Evolutionary conservation across 1,284 basidiomycete genomes (phyloP).

Genomic region (Fistulina hepatica): DNA sequence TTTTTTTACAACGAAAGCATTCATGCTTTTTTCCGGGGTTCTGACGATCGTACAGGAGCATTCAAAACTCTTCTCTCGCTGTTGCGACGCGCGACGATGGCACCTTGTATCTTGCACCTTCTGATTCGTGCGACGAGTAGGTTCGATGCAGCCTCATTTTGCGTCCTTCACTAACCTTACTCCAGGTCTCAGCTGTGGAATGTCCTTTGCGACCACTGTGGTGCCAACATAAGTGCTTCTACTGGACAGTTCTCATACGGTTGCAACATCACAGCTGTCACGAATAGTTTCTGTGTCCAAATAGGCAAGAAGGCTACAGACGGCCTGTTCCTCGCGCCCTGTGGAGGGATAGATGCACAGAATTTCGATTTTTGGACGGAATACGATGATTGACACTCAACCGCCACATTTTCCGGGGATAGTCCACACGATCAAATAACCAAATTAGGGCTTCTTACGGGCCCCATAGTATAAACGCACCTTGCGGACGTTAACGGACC

Average conservation of each 20-base stretch:
- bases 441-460: too few relatives aligned
- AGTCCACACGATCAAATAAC: too few relatives aligned
- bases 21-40: too few relatives aligned
- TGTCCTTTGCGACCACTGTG: not conserved
- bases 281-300: constrained; percentile 2
- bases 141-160: not conserved
- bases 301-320: not conserved
- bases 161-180: not conserved
- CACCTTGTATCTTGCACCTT: not conserved
- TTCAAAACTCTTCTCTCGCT: not conserved
- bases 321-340: constrained; percentile 1
- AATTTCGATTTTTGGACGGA: constrained; percentile 12
- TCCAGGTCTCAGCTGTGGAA: not conserved
- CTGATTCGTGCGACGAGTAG: not conserved
- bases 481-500: too few relatives aligned
- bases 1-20: too few relatives aligned
- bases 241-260: constrained; percentile 1
- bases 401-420: too few relatives aligned
- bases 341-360: constrained; percentile 5
- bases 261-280: constrained; percentile 4
- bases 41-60: not conserved
- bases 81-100: not conserved
- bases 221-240: not conserved
- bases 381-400: too few relatives aligned
- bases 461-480: too few relatives aligned